Percentiles rank a stretch among this genome's conserved stretches.
These are phyloP conservation scores for Pisolithus orientalis DNA, from an alignment of 768 basidiomycete species.

Conservation along the genomic window DNA sequence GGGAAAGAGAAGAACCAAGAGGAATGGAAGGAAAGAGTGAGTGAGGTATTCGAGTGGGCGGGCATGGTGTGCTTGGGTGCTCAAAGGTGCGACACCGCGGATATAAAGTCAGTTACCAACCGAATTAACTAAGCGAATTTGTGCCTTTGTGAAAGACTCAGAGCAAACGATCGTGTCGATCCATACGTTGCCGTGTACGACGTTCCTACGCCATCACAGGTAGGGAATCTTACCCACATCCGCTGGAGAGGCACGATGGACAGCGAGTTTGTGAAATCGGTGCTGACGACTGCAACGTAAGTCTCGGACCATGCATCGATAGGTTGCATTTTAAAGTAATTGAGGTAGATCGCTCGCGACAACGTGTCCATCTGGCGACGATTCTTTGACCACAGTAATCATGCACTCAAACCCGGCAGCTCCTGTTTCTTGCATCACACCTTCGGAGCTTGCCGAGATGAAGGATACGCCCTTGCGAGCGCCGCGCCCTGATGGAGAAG, in stretches of 20 bases:
- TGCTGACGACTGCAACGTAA: conserved; percentile 41
- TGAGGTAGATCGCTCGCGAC: not conserved
- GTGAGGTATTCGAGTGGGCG: conserved; percentile 62
- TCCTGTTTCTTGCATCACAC: conserved; percentile 49
- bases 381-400: conserved; percentile 13
- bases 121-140: too few species aligned
- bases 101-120: too few species aligned
- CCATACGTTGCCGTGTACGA: conserved; percentile 66
- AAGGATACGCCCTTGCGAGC: conserved; percentile 33
- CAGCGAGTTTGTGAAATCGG: conserved; percentile 43
- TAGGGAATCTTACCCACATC: conserved; percentile 47
- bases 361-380: conserved; percentile 4
- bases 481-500: conserved; percentile 46
- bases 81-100: conserved; percentile 41
- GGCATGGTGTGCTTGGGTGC: conserved; percentile 64
- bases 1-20: conserved; percentile 32
- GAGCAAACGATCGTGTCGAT: conserved; percentile 57
- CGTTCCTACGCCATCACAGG: conserved; percentile 37
- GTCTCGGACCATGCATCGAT: conserved; percentile 2
- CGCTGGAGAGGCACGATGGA: conserved; percentile 57
- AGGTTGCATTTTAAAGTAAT: conserved; percentile 3
- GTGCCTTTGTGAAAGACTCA: conserved; percentile 35
- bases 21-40: conserved; percentile 43
- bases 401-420: conserved; percentile 35
- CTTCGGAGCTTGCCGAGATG: conserved; percentile 6